phyloP scores from a whole-genome alignment of 2,329 filamentous ascomycete genomes.

The Parafenestella ontariensis region DNA sequence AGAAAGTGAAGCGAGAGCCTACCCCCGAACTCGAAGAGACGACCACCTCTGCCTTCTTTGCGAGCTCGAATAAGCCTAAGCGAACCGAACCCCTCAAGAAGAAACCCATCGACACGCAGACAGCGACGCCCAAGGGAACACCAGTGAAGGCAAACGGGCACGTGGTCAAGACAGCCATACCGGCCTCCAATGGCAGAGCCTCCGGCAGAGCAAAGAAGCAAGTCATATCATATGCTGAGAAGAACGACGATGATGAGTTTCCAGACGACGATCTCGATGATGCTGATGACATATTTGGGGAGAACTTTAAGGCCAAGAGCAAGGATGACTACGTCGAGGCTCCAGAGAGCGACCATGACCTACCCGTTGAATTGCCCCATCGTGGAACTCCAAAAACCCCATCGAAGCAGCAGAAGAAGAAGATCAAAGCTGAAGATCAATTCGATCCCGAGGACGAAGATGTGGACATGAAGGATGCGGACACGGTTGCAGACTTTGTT shows the following conservation, averaged over 20 bases:
- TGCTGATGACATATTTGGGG: slow-evolving; percentile 85
- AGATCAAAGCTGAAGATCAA: slow-evolving; percentile 50
- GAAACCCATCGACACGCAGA: slow-evolving; percentile 33
- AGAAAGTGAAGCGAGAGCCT: slow-evolving; percentile 62
- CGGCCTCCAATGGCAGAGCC: slow-evolving; percentile 44
- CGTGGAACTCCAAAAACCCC: slow-evolving; percentile 46
- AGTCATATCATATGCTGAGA: slow-evolving; percentile 55
- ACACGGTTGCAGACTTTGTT: slow-evolving; percentile 55
- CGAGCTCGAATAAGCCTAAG: slow-evolving; percentile 63
- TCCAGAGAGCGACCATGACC: slow-evolving; percentile 39
- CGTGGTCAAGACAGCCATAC: slow-evolving; percentile 41
- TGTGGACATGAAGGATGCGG: slow-evolving; percentile 61
- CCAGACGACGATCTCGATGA: slow-evolving; percentile 57
- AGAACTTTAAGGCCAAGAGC: slow-evolving; percentile 69
- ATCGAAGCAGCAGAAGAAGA: slow-evolving; percentile 57
- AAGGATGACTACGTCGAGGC: slow-evolving; percentile 74
- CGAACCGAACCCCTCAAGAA: slow-evolving; percentile 55
- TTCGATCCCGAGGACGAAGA: slow-evolving; percentile 54
- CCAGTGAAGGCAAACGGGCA: slow-evolving; percentile 43
- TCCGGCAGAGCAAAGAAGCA: slow-evolving; percentile 52
- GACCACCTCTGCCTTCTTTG: slow-evolving; percentile 70
- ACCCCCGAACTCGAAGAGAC: slow-evolving; percentile 63
- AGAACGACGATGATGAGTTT: slow-evolving; percentile 68
- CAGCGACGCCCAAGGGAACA: slow-evolving; percentile 49
- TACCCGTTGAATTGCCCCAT: slow-evolving; percentile 40